Evolutionary conservation across 305 asterid genomes (phyloP), one percentile per base, ranked within the genome.

Genomic region (Solanum hybrid): DNA sequence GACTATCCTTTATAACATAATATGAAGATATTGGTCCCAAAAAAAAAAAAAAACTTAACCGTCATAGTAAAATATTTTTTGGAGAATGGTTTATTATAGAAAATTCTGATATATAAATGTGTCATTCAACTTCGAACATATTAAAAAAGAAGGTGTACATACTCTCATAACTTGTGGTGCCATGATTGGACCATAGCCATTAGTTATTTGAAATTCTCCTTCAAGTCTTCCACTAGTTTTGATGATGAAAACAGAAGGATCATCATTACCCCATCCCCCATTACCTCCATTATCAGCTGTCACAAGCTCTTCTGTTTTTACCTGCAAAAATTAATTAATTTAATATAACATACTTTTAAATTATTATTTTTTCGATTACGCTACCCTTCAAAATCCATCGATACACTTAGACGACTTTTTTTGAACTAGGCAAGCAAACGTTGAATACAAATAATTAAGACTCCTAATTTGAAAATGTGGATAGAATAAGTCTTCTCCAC

Each of bases 181-280:
- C 20, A 35, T 61, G 26, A 40, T 84, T 31, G 96, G 95, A 16
- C 96, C 99, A 77, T 94, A 94, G 31, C 95, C 99, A 90, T 95
- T 95, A 9, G 98, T 94, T 33, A 95, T 20, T 91, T 96, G 99
- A 90, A 91, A 96, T 82, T 95, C 98, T 3, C 99, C 98, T 80
- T 88, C 94, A 87, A 95, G 13, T 42, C 82, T 69, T 28, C 90
- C 92, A 20, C 42, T 90, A 7, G 92, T 92, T 31, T 91, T 89
- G 86, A 95, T 6, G 31, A 86, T 10, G 89, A 96, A 96, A 39
- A 96, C 96, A 1, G 98, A 95, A 3, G 99, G 97, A 90, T 95
- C 93, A 69, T 96, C 90, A 34, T 93, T 92, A n/a, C 97, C 94
- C 98, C 98, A 95, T 36, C 90, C 96, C 16, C 89, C 94, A 69